phyloP scores from a whole-genome alignment of 768 basidiomycete species.

The Panaeolus cyanescens region DNA sequence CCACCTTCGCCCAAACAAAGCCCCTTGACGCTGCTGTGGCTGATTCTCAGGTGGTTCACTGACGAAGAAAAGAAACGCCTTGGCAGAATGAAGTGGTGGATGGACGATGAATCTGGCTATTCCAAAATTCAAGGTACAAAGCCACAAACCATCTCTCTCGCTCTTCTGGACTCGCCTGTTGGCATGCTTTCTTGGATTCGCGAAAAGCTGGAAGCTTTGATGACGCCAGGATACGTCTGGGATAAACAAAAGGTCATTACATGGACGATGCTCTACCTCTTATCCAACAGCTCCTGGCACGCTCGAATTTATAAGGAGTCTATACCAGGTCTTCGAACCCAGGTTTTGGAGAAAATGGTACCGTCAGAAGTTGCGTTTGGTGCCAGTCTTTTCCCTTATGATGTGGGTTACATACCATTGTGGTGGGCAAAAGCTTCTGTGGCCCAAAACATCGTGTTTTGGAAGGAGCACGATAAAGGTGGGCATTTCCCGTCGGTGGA shows the following conservation, averaged over 20 bases:
- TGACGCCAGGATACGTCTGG: constrained; percentile 27
- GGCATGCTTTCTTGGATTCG: constrained; percentile 51
- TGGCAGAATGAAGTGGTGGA: constrained; percentile 27
- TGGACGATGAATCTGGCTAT: constrained; percentile 35
- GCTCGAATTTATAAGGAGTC: constrained; percentile 36
- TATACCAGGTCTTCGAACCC: constrained; percentile 8
- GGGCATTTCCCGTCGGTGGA: constrained; percentile 52
- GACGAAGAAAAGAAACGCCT: constrained; percentile 31
- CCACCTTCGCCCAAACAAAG: constrained; percentile 24
- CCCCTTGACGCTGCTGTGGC: constrained; percentile 24
- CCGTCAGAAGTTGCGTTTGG: constrained; percentile 37
- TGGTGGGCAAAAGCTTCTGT: constrained; percentile 43
- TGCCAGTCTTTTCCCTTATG: constrained; percentile 42
- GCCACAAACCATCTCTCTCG: constrained; percentile 48
- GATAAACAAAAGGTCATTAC: constrained; percentile 33
- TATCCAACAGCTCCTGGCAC: constrained; percentile 32
- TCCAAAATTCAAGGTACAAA: constrained; percentile 38
- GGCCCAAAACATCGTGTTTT: constrained; percentile 41
- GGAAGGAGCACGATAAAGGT: constrained; percentile 40
- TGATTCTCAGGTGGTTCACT: constrained; percentile 31
- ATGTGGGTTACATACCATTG: constrained; percentile 32
- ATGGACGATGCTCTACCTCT: constrained; percentile 41
- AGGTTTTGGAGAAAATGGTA: constrained; percentile 20
- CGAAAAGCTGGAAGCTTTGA: constrained; percentile 34
- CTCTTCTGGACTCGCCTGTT: constrained; percentile 51